Base-by-base conservation (phyloP, 306 rosid genomes). In the Boehmeria nivea region DNA sequence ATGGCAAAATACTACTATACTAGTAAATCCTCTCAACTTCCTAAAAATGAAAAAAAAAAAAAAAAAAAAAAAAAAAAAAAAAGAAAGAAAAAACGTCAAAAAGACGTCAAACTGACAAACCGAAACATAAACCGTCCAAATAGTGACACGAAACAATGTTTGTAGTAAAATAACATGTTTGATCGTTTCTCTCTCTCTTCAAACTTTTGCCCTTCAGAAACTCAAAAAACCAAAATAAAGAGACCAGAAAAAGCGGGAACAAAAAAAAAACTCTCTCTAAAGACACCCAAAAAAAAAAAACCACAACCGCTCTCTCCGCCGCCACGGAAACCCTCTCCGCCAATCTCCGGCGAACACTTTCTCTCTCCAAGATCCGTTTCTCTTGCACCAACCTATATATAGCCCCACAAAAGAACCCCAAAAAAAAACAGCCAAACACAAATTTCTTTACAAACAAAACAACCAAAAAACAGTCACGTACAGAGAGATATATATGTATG, bases 91-190 rank as follows among this genome's bases (percentile, higher is more conserved):
- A 31, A 12, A 56, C 40, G 28, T 21, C 17, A 6, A 21, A 14
- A 39, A 43, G 25, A 63, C 13, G 65, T 56, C 63, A 72, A 61
- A 62, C 77, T 63, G 81, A 21, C 31, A 50, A 80, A 61, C 80
- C 82, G 70, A 51, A 63, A 36, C 48, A 54, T 1, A 43, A 76
- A 67, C 74, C 82, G 67, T 59, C 54, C 58, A 49, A 27, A 57
- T 0, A 31, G 4, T 9, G 94, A 69, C 98, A 84, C 95, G 95
- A 74, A 76, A 51, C 25, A 15, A 3, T 21, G 13, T 27, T 21
- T 12, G 39, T 4, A 15, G 24, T 61, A 73, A 72, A 24, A 43
- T 20, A 19, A 22, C 56, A 2, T 11, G n/a, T 23, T 0, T 14
- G 33, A 1, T 13, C 15, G 13, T 72, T 74, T 36, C 52, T 60